Conservation (phyloP, 345 rosid species). For the Hirschfeldia incana region DNA sequence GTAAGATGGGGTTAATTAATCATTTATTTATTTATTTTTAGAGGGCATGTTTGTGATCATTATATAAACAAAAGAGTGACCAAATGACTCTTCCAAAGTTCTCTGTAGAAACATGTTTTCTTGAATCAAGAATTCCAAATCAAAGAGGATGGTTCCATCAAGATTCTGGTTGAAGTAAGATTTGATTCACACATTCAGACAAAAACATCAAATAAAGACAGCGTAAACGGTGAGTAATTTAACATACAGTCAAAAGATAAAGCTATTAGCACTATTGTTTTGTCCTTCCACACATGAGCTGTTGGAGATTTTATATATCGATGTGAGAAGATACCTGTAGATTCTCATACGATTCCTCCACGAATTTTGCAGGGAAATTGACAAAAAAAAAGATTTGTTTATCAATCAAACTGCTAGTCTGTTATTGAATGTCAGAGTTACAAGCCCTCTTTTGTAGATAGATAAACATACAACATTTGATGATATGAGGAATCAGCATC, state of each 20-base stretch:
- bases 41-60: slow-evolving; percentile 16
- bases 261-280: slow-evolving; percentile 25
- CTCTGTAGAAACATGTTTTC: slow-evolving; percentile 9
- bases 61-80: slow-evolving; percentile 20
- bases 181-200: too few relatives aligned
- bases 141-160: too few relatives aligned
- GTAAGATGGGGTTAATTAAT: slow-evolving; percentile 16
- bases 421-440: slow-evolving; percentile 9
- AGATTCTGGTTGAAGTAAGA: too few relatives aligned
- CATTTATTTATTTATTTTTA: slow-evolving; percentile 3
- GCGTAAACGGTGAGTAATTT: slow-evolving; percentile 18
- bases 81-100: neutral
- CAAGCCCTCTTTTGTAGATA: neutral
- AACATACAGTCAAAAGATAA: slow-evolving; percentile 14
- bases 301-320: slow-evolving; percentile 8
- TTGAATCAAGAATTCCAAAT: neutral
- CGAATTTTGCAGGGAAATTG: slow-evolving; percentile 30
- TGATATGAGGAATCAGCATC: slow-evolving; percentile 15
- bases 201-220: too few relatives aligned
- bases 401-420: slow-evolving; percentile 2
- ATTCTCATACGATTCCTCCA: slow-evolving; percentile 32
- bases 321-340: slow-evolving; percentile 23
- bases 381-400: slow-evolving; percentile 1
- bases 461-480: slow-evolving; percentile 5
- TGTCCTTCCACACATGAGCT: neutral